A percentile compares a stretch with the other conserved stretches of the same genome.
phyloP scores from a whole-genome alignment of 2,329 filamentous ascomycete species.

The Drechslera avenae region DNA sequence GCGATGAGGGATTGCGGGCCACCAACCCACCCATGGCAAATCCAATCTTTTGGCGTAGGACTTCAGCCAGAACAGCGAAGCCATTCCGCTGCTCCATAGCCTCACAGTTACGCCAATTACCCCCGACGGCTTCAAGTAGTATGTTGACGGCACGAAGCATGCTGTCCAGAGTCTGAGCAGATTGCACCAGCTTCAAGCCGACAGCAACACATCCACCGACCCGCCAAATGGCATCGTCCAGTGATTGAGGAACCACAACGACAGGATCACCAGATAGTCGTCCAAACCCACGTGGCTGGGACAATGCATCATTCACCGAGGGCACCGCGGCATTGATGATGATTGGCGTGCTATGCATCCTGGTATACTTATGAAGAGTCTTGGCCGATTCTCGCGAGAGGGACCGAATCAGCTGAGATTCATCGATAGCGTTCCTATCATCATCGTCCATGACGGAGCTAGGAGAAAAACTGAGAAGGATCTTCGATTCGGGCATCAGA shows the following conservation, averaged over 20 bases:
- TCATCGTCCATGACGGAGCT: slow-evolving; percentile 80
- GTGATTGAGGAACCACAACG: slow-evolving; percentile 76
- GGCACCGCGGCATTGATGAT: slow-evolving; percentile 88
- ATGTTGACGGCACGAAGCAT: slow-evolving; percentile 80
- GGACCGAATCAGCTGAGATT: slow-evolving; percentile 75
- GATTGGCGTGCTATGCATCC: slow-evolving; percentile 75
- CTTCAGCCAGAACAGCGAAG: slow-evolving; percentile 82
- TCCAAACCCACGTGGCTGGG: slow-evolving; percentile 78
- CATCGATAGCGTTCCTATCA: slow-evolving; percentile 71
- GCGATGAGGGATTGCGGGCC: slow-evolving; percentile 54
- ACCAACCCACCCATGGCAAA: slow-evolving; percentile 51
- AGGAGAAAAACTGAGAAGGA: slow-evolving; percentile 83
- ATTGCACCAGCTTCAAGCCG: slow-evolving; percentile 81
- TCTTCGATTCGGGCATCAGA: slow-evolving; percentile 78
- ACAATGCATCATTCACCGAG: slow-evolving; percentile 86
- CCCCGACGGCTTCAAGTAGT: slow-evolving; percentile 81
- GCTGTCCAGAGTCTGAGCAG: slow-evolving; percentile 70
- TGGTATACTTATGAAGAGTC: slow-evolving; percentile 70
- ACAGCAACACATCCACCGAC: slow-evolving; percentile 89
- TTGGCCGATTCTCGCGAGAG: slow-evolving; percentile 74
- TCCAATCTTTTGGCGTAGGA: slow-evolving; percentile 83
- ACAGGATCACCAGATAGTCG: slow-evolving; percentile 83
- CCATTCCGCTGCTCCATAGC: slow-evolving; percentile 97
- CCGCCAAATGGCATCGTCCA: slow-evolving; percentile 93
- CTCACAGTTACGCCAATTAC: slow-evolving; percentile 97